Conservation (phyloP, 768 basidiomycete genomes). For the Russula brevipes region DNA sequence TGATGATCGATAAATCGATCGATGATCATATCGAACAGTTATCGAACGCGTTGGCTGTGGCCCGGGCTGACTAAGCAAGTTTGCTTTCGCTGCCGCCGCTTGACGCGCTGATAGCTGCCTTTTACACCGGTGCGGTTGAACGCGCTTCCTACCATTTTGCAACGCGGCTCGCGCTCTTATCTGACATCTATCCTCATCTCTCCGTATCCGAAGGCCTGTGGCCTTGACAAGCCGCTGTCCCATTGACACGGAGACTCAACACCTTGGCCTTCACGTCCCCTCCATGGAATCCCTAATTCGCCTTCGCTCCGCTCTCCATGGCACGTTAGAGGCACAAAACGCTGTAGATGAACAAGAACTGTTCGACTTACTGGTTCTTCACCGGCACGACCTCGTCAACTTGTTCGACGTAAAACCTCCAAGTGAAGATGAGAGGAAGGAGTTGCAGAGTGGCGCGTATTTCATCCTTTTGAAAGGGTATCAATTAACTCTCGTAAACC, state of each 20-base stretch:
- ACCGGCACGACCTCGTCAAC: slow-evolving; percentile 56
- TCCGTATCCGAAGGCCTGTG: too few species aligned
- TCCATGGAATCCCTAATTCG: slow-evolving; percentile 56
- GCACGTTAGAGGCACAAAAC: slow-evolving; percentile 42
- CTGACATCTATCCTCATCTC: too few species aligned
- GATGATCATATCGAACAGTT: too few species aligned
- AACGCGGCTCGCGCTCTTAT: too few species aligned
- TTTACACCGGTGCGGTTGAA: too few species aligned
- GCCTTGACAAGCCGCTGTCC: not conserved
- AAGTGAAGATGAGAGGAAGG: slow-evolving; percentile 59
- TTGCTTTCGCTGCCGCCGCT: too few species aligned
- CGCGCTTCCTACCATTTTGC: too few species aligned
- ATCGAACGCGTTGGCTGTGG: too few species aligned
- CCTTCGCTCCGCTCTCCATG: slow-evolving; percentile 50
- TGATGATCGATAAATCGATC: too few species aligned
- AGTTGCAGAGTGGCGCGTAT: slow-evolving; percentile 58
- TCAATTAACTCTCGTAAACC: slow-evolving; percentile 1
- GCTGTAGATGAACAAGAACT: slow-evolving; percentile 62
- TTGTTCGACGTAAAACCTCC: slow-evolving; percentile 63
- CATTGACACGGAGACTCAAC: not conserved
- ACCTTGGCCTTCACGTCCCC: not conserved
- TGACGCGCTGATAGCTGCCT: too few species aligned
- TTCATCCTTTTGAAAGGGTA: not conserved
- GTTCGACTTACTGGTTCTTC: slow-evolving; percentile 66
- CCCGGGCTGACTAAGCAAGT: too few species aligned